Percentiles rank a stretch among this genome's conserved stretches.
Conservation (phyloP, 2,329 filamentous ascomycete species). For the Xylariaceae sp. region DNA sequence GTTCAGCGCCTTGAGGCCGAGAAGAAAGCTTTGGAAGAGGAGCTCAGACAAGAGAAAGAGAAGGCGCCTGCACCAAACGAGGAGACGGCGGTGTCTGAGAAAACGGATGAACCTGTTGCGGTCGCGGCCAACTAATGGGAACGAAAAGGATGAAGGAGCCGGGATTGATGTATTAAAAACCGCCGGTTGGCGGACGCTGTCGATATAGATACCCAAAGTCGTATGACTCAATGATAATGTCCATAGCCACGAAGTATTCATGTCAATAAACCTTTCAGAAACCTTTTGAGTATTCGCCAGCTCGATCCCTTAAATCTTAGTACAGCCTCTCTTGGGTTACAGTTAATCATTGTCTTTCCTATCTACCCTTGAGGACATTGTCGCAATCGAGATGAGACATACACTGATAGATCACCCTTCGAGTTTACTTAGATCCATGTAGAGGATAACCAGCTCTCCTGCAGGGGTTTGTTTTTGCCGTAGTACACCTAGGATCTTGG, state of each 20-base stretch:
- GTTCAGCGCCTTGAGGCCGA: conserved; percentile 23
- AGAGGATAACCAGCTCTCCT: too few relatives aligned
- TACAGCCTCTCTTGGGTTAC: too few relatives aligned
- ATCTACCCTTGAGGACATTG: too few relatives aligned
- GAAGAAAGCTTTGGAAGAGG: conserved; percentile 24
- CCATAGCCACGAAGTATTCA: conserved; percentile 2
- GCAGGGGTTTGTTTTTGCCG: too few relatives aligned
- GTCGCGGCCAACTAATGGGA: conserved; percentile 7
- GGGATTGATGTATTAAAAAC: conserved; percentile 13
- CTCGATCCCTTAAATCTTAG: too few relatives aligned
- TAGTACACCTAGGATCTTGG: too few relatives aligned
- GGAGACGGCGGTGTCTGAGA: conserved; percentile 15
- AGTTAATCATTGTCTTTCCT: too few relatives aligned
- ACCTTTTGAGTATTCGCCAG: too few relatives aligned
- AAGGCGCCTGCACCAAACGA: conserved; percentile 7
- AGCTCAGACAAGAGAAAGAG: conserved; percentile 18
- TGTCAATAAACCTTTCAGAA: too few relatives aligned
- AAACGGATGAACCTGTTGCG: conserved; percentile 10
- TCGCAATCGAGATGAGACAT: too few relatives aligned
- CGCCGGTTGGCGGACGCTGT: conserved; percentile 12
- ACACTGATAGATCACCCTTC: too few relatives aligned
- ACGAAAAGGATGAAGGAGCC: conserved; percentile 6
- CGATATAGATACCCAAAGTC: conserved; percentile 22
- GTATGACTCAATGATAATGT: conserved; percentile 29
- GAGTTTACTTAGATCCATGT: too few relatives aligned